Conservation (phyloP, 2,329 filamentous ascomycete genomes). For the Fusarium pseudonygamai region DNA sequence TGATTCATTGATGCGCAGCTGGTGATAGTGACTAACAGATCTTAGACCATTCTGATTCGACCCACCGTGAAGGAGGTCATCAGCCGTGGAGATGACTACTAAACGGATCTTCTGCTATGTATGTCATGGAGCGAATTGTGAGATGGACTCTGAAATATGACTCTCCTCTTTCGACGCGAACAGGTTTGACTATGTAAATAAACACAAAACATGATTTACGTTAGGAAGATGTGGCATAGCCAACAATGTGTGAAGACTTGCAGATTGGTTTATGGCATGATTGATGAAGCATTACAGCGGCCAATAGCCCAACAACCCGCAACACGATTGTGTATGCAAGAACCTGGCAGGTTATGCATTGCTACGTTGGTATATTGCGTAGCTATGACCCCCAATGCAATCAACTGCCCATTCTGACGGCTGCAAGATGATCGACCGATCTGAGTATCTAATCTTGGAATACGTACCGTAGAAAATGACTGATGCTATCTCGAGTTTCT, state of each 20-base stretch:
- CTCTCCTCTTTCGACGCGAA: conserved; percentile 34
- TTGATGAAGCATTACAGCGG: not conserved
- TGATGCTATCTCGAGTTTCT: not conserved
- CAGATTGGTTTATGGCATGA: not conserved
- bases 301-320: not conserved
- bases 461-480: not conserved
- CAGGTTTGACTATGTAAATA: conserved; percentile 6
- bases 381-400: conserved; percentile 12
- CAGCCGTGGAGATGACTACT: conserved; percentile 87
- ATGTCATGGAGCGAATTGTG: not conserved
- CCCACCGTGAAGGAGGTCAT: conserved; percentile 89
- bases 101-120: conserved; percentile 36
- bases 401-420: conserved; percentile 10
- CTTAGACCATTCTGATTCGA: conserved; percentile 77
- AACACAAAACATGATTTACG: conserved; percentile 12
- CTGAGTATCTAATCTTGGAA: not conserved
- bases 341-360: conserved; percentile 16
- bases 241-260: not conserved
- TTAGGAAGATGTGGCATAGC: not conserved
- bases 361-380: conserved; percentile 2
- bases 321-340: not conserved
- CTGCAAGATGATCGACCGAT: conserved; percentile 38
- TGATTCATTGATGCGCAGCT: conserved; percentile 34
- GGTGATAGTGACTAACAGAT: conserved; percentile 18
- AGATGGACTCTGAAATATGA: conserved; percentile 45